These are phyloP conservation scores for Lenzites betulinus DNA, from an alignment of 768 basidiomycete species.

Conservation along the genomic window DNA sequence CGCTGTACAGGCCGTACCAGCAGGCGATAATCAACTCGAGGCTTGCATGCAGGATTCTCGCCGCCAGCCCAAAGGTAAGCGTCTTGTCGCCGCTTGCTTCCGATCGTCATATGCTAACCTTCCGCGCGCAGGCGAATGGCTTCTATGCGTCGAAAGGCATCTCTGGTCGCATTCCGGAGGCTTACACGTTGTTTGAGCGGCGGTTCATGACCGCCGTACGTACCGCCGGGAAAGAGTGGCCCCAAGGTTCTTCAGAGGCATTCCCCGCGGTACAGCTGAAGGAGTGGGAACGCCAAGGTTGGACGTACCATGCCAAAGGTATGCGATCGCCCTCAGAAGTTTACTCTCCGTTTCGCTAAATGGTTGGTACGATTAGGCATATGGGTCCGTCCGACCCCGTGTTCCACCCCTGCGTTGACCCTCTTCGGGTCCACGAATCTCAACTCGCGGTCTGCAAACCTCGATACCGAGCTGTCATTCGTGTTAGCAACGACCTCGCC, in stretches of 20 bases:
- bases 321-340: constrained; percentile 8
- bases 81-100: background rate
- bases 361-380: constrained; percentile 55
- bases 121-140: constrained; percentile 78
- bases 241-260: constrained; percentile 21
- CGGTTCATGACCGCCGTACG: constrained; percentile 72
- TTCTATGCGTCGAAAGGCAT: constrained; percentile 89
- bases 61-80: constrained; percentile 81
- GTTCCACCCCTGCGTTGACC: constrained; percentile 63
- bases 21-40: constrained; percentile 61
- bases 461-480: constrained; percentile 93
- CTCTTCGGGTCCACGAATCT: constrained; percentile 95
- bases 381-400: constrained; percentile 70
- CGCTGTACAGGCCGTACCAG: constrained; percentile 80
- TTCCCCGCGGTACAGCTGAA: constrained; percentile 64
- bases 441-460: constrained; percentile 85
- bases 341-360: background rate
- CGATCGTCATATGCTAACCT: background rate
- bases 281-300: constrained; percentile 87
- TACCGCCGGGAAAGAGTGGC: constrained; percentile 42
- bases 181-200: constrained; percentile 86
- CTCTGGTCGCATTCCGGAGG: constrained; percentile 93
- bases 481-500: constrained; percentile 70
- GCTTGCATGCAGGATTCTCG: constrained; percentile 71
- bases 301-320: constrained; percentile 99